Evolutionary conservation across 225 moss, liverwort and hornwort genomes (phyloP).

Genomic region (Straminergon stramineum): DNA sequence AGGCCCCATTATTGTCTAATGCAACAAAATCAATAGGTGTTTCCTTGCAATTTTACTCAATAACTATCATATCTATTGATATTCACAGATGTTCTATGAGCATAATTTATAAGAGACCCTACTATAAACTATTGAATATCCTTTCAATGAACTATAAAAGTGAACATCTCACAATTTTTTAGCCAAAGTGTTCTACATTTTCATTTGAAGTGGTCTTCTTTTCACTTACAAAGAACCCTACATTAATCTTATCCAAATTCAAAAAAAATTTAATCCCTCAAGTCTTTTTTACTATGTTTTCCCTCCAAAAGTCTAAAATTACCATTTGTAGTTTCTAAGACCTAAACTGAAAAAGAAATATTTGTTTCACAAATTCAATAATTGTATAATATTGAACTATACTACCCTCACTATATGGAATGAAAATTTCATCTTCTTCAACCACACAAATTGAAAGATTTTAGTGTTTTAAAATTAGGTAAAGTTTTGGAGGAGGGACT

Average conservation of each 20-base stretch:
- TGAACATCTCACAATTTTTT: neutral
- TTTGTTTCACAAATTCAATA: neutral
- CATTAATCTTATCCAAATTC: neutral
- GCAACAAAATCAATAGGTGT: too few relatives aligned
- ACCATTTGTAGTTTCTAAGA: neutral
- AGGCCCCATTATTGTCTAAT: too few relatives aligned
- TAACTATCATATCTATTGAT: neutral
- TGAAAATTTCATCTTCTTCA: fast-evolving
- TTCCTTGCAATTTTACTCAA: neutral
- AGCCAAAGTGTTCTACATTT: neutral
- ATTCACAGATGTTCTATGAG: neutral
- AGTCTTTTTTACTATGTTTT: neutral
- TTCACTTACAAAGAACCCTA: too few relatives aligned
- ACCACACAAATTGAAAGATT: neutral
- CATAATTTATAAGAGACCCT: neutral
- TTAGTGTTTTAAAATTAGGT: neutral
- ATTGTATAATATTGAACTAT: neutral
- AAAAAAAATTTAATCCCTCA: fast-evolving
- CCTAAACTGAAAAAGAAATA: too few relatives aligned
- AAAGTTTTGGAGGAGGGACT: neutral
- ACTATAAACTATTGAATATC: neutral
- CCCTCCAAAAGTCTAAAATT: neutral
- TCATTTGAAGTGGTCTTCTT: neutral
- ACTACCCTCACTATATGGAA: neutral
- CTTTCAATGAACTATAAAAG: neutral